Percentiles rank a stretch among this genome's conserved stretches.
Conservation (phyloP, 306 rosid species). For the Corylus heterophylla region DNA sequence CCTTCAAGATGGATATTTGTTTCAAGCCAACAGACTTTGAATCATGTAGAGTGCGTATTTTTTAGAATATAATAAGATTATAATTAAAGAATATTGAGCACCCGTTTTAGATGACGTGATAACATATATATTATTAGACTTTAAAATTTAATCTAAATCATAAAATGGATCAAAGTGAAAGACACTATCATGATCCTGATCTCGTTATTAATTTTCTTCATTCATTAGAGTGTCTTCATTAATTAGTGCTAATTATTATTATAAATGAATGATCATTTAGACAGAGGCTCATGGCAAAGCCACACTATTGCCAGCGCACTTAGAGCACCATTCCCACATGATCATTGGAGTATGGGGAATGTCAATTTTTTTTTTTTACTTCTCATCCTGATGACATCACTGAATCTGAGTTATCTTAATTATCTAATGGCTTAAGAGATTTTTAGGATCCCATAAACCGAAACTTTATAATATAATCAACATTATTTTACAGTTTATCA, state of each 20-base stretch:
- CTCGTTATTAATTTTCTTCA: not conserved
- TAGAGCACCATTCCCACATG: too few relatives aligned
- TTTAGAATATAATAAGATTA: too few relatives aligned
- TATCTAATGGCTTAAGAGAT: slow-evolving; percentile 1
- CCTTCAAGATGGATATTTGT: not conserved
- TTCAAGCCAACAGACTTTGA: not conserved
- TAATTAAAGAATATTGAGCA: too few relatives aligned
- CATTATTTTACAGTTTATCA: not conserved
- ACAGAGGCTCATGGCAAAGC: too few relatives aligned
- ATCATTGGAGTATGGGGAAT: not conserved
- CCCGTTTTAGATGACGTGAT: too few relatives aligned
- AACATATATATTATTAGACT: too few relatives aligned
- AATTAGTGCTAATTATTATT: too few relatives aligned
- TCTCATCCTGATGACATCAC: slow-evolving; percentile 2
- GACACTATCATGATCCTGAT: not conserved
- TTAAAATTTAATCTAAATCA: too few relatives aligned
- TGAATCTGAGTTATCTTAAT: slow-evolving; percentile 2
- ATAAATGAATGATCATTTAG: not conserved
- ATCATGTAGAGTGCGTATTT: not conserved
- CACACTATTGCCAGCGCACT: too few relatives aligned
- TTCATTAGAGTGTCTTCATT: not conserved
- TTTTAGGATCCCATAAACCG: not conserved
- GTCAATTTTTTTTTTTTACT: not conserved
- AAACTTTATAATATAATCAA: not conserved
- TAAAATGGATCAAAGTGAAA: too few relatives aligned